These are phyloP conservation scores for Vaccinium myrtillus DNA, from an alignment of 148 eudicot genomes.

Conservation along the genomic window DNA sequence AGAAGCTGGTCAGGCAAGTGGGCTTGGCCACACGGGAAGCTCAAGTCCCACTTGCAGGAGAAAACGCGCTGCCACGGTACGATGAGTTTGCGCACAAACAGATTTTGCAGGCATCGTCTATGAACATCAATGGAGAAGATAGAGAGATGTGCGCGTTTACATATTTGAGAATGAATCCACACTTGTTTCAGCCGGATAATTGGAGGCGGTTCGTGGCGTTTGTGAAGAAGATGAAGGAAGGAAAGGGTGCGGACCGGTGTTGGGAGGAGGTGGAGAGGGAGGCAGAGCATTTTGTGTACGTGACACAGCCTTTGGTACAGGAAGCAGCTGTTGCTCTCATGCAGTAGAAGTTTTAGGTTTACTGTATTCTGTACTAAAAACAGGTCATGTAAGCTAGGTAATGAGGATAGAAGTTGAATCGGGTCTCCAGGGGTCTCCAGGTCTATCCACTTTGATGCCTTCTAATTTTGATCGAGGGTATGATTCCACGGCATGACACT, in stretches of 20 bases:
- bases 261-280: constrained; percentile 84
- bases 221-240: constrained; percentile 97
- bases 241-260: constrained; percentile 50
- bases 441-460: background rate
- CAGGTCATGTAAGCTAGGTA: too few species aligned
- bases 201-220: constrained; percentile 83
- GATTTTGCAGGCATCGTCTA: constrained; percentile 50
- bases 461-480: background rate
- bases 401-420: too few species aligned
- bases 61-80: constrained; percentile 83
- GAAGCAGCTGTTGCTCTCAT: constrained; percentile 82
- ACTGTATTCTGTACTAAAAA: background rate
- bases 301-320: constrained; percentile 67
- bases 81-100: constrained; percentile 84
- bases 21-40: constrained; percentile 68
- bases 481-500: background rate
- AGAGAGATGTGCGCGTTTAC: constrained; percentile 88
- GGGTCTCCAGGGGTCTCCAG: background rate
- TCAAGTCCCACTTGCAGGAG: constrained; percentile 75
- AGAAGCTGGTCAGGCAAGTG: constrained; percentile 83
- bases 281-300: constrained; percentile 83
- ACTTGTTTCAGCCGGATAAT: constrained; percentile 72
- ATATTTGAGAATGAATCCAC: constrained; percentile 86
- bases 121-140: constrained; percentile 48
- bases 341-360: constrained; percentile 30